Percentiles rank a stretch among this genome's conserved stretches.
phyloP scores from a whole-genome alignment of 1,284 basidiomycete genomes.

The Irpex sp. region DNA sequence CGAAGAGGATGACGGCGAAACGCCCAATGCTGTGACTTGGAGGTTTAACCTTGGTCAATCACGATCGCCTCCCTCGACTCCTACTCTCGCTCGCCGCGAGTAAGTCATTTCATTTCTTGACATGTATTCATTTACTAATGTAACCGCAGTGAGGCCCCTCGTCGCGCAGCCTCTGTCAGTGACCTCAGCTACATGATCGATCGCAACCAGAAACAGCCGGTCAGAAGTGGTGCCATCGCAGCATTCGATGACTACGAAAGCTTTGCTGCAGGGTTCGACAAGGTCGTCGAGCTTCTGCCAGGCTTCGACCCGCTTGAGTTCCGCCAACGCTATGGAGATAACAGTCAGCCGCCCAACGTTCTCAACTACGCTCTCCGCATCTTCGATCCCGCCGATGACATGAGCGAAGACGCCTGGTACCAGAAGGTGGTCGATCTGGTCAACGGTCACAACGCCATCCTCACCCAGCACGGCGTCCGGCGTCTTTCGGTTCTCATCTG shows the following conservation, averaged over 20 bases:
- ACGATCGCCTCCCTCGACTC: constrained; percentile 81
- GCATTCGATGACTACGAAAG: constrained; percentile 79
- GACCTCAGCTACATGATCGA: constrained; percentile 90
- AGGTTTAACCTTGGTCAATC: constrained; percentile 90
- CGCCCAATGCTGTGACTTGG: constrained; percentile 84
- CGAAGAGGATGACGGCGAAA: constrained; percentile 84
- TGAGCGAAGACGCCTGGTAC: constrained; percentile 78
- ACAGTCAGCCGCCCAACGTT: constrained; percentile 82
- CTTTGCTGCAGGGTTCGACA: constrained; percentile 72
- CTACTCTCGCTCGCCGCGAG: constrained; percentile 60
- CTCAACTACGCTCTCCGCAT: constrained; percentile 91
- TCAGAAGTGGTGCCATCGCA: constrained; percentile 85
- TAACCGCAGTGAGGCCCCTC: constrained; percentile 31
- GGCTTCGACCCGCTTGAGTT: constrained; percentile 71
- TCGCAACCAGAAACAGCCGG: constrained; percentile 79
- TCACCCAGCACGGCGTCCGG: constrained; percentile 80
- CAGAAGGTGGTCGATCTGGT: constrained; percentile 72
- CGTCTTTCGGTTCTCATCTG: constrained; percentile 93
- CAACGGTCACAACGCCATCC: constrained; percentile 64
- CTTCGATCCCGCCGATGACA: constrained; percentile 74
- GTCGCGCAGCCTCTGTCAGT: constrained; percentile 82
- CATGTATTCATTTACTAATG: constrained; percentile 10
- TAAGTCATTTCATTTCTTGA: constrained; percentile 33
- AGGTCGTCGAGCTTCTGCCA: constrained; percentile 67
- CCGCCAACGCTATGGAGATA: constrained; percentile 69